Evolutionary conservation across 1,284 basidiomycete species (phyloP), one percentile per base, ranked within the genome.

Genomic region (Papiliotrema laurentii): DNA sequence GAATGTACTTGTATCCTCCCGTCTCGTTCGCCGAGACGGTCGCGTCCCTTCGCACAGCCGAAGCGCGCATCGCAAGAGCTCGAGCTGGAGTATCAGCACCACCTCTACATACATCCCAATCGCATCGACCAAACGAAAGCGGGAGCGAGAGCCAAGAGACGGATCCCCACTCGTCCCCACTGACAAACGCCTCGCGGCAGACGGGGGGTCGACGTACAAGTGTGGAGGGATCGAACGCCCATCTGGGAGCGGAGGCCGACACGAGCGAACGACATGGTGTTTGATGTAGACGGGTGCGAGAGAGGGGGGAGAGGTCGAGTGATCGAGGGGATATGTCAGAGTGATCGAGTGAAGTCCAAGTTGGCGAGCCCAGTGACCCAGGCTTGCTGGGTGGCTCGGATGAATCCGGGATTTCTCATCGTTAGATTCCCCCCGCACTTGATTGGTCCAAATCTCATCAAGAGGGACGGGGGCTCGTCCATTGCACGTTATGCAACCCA

Each of bases 1-100:
- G 69, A 37, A 69, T 56, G 57, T 74, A 75, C 55, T 73, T 71
- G 68, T 68, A 72, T 25, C 72, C 72, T 16, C 59, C 73, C 33
- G 72, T 74, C 56, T 71, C 69, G 30, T 71, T 51, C 31, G 73
- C 58, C 18, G 62, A 45, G 18, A 72, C 60, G 21, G 56, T 53
- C 26, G 59, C 65, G 44, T 64, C 57, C 47, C 52, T 37, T 31
- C 51, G 50, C 9, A 53, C 40, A 31, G 52, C 58, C 39, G 63
- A 57, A 18, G 64, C 60, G 40, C 60, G 60, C 24, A 72, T 36
- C 31, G 66, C 64, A 14, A 64, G 48, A 31, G 61, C 55, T 42
- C 69, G 59, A 47, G 67, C 69, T 71, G 16, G 5, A 30, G 28
- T 41, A 30, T 22, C 28, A 11, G 18, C 18, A 18, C 19, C 35